phyloP scores from a whole-genome alignment of 257 asterid species.

The Solanum ossicruentum region DNA sequence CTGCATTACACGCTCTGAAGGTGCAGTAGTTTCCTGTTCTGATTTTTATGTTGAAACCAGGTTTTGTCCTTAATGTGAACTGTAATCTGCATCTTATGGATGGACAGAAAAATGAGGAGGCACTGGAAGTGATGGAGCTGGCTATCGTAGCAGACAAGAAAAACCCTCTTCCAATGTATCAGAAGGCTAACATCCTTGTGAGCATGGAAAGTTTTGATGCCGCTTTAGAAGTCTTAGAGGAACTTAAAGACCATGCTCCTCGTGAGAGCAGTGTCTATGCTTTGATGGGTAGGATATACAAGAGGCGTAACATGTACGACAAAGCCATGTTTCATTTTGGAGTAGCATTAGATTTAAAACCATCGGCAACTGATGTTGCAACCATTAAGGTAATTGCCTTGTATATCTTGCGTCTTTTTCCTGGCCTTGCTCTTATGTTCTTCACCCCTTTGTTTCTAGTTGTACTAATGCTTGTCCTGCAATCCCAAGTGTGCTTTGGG shows the following conservation, averaged over 20 bases:
- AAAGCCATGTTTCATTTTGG: slow-evolving; percentile 97
- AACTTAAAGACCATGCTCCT: slow-evolving; percentile 87
- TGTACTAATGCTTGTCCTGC: not conserved
- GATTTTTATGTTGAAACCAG: not conserved
- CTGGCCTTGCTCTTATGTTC: not conserved
- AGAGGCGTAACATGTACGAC: slow-evolving; percentile 51
- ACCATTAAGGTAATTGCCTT: slow-evolving; percentile 59
- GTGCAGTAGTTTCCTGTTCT: slow-evolving; percentile 21
- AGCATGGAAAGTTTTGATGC: slow-evolving; percentile 75
- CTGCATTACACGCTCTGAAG: slow-evolving; percentile 79
- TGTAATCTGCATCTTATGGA: not conserved
- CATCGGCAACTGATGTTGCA: slow-evolving; percentile 94
- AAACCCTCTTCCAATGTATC: slow-evolving; percentile 91
- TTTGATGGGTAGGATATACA: slow-evolving; percentile 87
- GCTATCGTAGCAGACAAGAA: slow-evolving; percentile 89
- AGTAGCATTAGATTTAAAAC: slow-evolving; percentile 85
- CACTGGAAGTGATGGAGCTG: slow-evolving; percentile 78
- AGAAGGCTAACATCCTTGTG: slow-evolving; percentile 85
- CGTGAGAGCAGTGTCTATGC: slow-evolving; percentile 89
- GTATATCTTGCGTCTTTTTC: not conserved
- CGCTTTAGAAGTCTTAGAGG: slow-evolving; percentile 88
- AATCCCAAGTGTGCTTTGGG: not conserved
- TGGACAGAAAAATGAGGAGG: slow-evolving; percentile 64
- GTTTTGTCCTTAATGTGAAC: not conserved
- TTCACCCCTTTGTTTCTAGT: not conserved